Evolutionary conservation across 371 early-diverging fungal species (phyloP).

Genomic region (Smittium mucronatum): DNA sequence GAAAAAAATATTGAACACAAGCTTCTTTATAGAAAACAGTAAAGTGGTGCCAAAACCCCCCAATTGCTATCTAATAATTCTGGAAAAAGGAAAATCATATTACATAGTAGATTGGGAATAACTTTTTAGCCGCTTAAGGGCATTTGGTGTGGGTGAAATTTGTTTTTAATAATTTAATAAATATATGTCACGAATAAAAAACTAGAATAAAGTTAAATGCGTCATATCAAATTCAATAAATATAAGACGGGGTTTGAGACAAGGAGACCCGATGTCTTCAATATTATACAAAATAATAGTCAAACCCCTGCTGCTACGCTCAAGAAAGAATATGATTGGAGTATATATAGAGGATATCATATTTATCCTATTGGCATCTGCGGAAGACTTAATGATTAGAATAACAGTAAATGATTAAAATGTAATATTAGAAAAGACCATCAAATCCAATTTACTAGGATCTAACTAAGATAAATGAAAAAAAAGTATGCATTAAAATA

Average conservation of each 20-base stretch:
- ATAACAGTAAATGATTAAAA: background rate
- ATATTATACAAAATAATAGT: background rate
- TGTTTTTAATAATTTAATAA: background rate
- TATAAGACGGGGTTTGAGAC: background rate
- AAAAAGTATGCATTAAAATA: too few species aligned
- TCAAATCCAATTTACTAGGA: background rate
- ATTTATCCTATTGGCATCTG: background rate
- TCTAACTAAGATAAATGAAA: background rate
- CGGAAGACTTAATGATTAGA: background rate
- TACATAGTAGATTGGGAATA: background rate
- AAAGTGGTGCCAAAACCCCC: background rate
- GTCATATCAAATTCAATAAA: background rate
- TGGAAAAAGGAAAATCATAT: background rate
- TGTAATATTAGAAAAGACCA: background rate
- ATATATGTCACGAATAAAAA: background rate
- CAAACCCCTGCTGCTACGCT: background rate
- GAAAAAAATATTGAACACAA: background rate
- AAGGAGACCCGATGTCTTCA: background rate
- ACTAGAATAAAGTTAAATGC: background rate
- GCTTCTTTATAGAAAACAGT: background rate
- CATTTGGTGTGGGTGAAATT: background rate
- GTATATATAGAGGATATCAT: background rate
- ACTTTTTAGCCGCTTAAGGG: background rate
- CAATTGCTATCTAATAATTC: background rate
- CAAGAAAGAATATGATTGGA: background rate